phyloP scores from a whole-genome alignment of 257 asterid genomes.

The Jacaranda copaia region DNA sequence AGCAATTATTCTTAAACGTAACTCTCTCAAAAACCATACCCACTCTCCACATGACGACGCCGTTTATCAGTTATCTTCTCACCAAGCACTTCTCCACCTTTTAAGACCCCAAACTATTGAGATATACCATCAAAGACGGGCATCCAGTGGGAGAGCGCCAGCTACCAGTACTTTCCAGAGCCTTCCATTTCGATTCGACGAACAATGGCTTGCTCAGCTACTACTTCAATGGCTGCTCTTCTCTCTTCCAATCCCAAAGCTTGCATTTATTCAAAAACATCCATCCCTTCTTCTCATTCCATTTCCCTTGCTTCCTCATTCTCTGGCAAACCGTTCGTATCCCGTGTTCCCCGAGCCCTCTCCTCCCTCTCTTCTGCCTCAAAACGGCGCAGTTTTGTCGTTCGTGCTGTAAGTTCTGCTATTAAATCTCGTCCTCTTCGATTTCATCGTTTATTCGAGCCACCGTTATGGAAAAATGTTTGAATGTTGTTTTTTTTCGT shows the following conservation, averaged over 20 bases:
- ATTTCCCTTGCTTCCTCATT: constrained; percentile 58
- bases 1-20: background rate
- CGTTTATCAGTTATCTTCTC: constrained; percentile 15
- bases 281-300: constrained; percentile 45
- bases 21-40: background rate
- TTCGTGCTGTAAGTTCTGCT: constrained; percentile 69
- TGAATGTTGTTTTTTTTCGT: background rate
- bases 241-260: constrained; percentile 55
- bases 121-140: background rate
- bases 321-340: constrained; percentile 48
- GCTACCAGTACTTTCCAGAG: background rate
- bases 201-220: constrained; percentile 70
- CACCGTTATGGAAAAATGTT: background rate
- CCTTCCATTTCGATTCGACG: background rate
- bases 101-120: constrained; percentile 3
- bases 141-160: background rate
- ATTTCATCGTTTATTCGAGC: background rate
- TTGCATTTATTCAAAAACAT: constrained; percentile 51
- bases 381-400: constrained; percentile 43
- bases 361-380: constrained; percentile 49
- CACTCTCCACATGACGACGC: background rate
- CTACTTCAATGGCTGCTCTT: constrained; percentile 64
- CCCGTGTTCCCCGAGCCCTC: constrained; percentile 52
- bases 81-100: constrained; percentile 10
- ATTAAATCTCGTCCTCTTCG: background rate